Conservation (phyloP, 1,284 basidiomycete genomes). For the Marasmius tenuissimus region DNA sequence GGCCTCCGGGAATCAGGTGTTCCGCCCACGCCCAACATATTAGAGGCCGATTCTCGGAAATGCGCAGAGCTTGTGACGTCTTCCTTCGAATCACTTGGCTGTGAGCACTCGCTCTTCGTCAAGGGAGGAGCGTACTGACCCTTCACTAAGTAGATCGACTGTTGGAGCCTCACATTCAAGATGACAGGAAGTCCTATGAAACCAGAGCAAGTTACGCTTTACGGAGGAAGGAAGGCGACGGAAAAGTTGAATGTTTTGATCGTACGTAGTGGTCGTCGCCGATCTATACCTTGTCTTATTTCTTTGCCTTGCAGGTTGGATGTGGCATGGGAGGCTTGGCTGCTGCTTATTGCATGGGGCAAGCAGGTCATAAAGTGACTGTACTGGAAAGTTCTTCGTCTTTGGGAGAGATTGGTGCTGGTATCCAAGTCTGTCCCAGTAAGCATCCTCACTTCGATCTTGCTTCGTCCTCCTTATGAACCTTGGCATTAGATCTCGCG, state of each 20-base stretch:
- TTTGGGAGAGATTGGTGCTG: conserved; percentile 47
- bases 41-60: too few species aligned
- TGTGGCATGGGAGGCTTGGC: conserved; percentile 48
- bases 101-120: too few species aligned
- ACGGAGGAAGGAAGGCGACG: conserved; percentile 1
- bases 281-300: background rate
- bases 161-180: too few species aligned
- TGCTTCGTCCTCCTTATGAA: conserved; percentile 41
- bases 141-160: too few species aligned
- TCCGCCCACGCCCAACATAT: too few species aligned
- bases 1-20: too few species aligned
- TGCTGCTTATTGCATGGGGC: conserved; percentile 40
- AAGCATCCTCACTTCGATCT: background rate
- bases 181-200: too few species aligned
- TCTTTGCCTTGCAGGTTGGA: conserved; percentile 27
- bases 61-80: too few species aligned
- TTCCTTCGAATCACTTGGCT: too few species aligned
- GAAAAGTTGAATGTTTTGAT: background rate
- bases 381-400: conserved; percentile 34
- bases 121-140: too few species aligned
- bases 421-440: conserved; percentile 46
- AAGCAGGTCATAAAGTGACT: conserved; percentile 43
- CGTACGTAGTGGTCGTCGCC: background rate
- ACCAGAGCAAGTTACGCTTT: background rate
- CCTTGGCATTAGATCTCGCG: conserved; percentile 30